phyloP scores from a whole-genome alignment of 257 asterid genomes.

The Jacaranda mimosifolia region DNA sequence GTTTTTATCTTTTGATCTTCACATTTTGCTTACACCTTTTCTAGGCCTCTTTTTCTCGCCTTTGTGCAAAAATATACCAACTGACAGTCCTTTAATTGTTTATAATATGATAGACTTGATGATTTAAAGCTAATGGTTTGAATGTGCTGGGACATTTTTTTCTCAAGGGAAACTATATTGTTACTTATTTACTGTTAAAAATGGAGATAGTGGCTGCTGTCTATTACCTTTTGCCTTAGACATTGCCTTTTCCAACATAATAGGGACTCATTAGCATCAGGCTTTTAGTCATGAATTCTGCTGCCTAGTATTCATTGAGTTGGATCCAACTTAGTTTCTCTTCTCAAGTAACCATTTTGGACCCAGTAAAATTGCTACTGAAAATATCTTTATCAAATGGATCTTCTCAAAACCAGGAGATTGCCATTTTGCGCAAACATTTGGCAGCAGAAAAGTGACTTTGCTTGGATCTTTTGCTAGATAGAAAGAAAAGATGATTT shows the following conservation, averaged over 20 bases:
- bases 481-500: background rate
- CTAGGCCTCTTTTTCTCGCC: conserved; percentile 20
- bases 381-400: no score
- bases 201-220: conserved; percentile 47
- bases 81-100: conserved; percentile 32
- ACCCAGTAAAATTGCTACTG: conserved; percentile 24
- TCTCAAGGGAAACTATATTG: conserved; percentile 28
- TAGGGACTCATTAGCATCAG: conserved; percentile 54
- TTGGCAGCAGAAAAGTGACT: no score
- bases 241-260: conserved; percentile 59
- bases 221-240: conserved; percentile 41
- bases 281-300: conserved; percentile 35
- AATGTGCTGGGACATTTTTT: conserved; percentile 55
- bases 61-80: conserved; percentile 31
- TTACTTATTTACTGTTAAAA: conserved; percentile 35
- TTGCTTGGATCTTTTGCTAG: background rate
- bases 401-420: no score
- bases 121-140: conserved; percentile 49
- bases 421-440: no score
- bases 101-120: conserved; percentile 33
- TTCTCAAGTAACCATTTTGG: conserved; percentile 27
- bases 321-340: conserved; percentile 42
- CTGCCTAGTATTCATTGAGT: conserved; percentile 19
- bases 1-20: conserved; percentile 43
- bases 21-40: conserved; percentile 30